These are phyloP conservation scores for Wickerhamiella australiensis DNA, from an alignment of 805 yeast genomes.

Conservation along the genomic window DNA sequence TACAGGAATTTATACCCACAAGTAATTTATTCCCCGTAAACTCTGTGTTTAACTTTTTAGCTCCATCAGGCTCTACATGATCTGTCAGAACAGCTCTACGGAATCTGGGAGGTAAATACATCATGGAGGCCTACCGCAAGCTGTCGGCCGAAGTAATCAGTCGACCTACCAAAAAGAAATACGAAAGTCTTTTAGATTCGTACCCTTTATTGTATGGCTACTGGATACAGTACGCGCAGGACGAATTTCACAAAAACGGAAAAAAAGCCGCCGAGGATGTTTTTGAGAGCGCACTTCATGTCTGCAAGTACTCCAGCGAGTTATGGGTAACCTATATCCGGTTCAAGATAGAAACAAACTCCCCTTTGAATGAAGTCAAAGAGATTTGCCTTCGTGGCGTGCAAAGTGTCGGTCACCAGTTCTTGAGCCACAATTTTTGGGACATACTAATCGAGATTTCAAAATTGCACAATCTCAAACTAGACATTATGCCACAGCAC, in stretches of 20 bases:
- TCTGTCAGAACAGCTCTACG: not conserved
- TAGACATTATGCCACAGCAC: not conserved
- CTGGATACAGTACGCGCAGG: constrained; percentile 33
- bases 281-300: constrained; percentile 29
- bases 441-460: constrained; percentile 60
- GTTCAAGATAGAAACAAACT: constrained; percentile 26
- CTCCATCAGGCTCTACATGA: too few species aligned
- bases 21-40: too few species aligned
- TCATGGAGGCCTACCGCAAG: constrained; percentile 1
- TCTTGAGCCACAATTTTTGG: constrained; percentile 73
- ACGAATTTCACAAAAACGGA: constrained; percentile 27
- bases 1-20: too few species aligned
- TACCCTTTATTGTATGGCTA: constrained; percentile 33
- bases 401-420: constrained; percentile 50
- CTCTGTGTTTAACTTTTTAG: too few species aligned
- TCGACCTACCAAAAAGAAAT: constrained; percentile 1
- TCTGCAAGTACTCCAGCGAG: constrained; percentile 26
- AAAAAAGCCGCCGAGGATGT: constrained; percentile 27
- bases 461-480: constrained; percentile 26
- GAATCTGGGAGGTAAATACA: not conserved
- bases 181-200: constrained; percentile 24
- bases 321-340: constrained; percentile 31
- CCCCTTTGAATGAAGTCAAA: constrained; percentile 18
- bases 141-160: not conserved
- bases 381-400: constrained; percentile 38